phyloP scores from a whole-genome alignment of 352 stramenopile genomes.

The Phytophthora multivora region DNA sequence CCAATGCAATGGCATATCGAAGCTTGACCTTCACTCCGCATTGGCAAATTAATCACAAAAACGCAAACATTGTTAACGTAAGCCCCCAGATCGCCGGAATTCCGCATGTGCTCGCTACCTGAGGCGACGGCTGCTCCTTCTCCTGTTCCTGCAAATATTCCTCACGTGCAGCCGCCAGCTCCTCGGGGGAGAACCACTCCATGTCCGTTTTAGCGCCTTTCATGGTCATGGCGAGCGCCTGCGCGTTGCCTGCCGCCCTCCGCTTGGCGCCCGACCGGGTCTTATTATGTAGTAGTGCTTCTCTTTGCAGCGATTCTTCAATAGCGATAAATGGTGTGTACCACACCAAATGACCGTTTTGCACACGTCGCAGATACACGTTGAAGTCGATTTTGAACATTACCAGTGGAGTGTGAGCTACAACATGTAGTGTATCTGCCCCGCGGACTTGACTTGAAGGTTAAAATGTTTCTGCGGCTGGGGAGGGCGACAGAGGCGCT shows the following conservation, averaged over 20 bases:
- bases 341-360: not conserved
- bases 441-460: not conserved
- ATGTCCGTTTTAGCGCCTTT: conserved; percentile 37
- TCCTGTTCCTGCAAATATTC: conserved; percentile 82
- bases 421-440: not conserved
- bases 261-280: conserved; percentile 4
- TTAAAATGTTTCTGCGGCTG: conserved; percentile 6
- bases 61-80: conserved; percentile 14
- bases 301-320: conserved; percentile 25
- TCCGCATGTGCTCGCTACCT: conserved; percentile 37
- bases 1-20: conserved; percentile 70
- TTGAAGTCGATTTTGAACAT: conserved; percentile 1
- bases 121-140: conserved; percentile 65
- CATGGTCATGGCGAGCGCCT: conserved; percentile 33
- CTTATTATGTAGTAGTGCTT: not conserved
- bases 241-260: conserved; percentile 16
- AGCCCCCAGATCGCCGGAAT: conserved; percentile 12
- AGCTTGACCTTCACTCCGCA: conserved; percentile 62
- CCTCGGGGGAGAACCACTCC: conserved; percentile 79
- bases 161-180: conserved; percentile 71
- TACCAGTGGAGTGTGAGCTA: not conserved
- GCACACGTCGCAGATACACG: conserved; percentile 13
- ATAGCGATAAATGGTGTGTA: conserved; percentile 8
- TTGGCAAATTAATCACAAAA: not conserved
- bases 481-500: not conserved